Evolutionary conservation across 805 yeast genomes (phyloP), one percentile per base, ranked within the genome.

Genomic region (Kazachstania taianensis): DNA sequence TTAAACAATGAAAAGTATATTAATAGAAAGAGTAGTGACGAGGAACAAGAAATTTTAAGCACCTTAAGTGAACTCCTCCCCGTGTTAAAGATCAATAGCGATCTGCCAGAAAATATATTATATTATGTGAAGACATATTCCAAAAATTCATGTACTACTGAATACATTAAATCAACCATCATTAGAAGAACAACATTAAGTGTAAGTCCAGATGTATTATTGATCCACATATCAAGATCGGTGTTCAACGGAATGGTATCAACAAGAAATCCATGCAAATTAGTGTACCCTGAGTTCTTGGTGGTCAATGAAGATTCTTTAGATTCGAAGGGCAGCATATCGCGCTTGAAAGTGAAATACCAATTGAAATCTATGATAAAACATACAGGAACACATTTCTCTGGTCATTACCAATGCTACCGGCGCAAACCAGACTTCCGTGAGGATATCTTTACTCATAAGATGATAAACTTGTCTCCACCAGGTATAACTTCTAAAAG

Each of bases 331-430:
- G 40, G n/a, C n/a, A 29, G 41, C 44, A 32, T 42, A 40, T 5
- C 45, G 47, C 2, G 38, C 41, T 6, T 33, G 41, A 39, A 58
- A 42, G 59, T 60, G 41, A 67, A 62, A 28, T 86, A 83, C 54
- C 63, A 65, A 41, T 65, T 92, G 25, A 72, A 69, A 42, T 81
- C 96, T 0, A 63, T 84, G 42, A 75, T 92, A 14, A 71, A 86
- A 44, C 97, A 92, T 54, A 74, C 78, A 31, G 98, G 98, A 0
- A 76, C 89, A 1, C 96, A 87, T 57, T 70, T 77, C 15, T 72
- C 75, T 30, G 97, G 97, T 1, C 97, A 87, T 52, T 87, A 86
- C 53, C 94, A 87, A 49, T 83, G 95, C 48, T 84, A 75, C 53
- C 77, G 81, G 42, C 75, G 75, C 32, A 87, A 86, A 52, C 89